Base-by-base conservation (phyloP, 164 flowering plant species). In the Kalanchoe fedtschenkoi region DNA sequence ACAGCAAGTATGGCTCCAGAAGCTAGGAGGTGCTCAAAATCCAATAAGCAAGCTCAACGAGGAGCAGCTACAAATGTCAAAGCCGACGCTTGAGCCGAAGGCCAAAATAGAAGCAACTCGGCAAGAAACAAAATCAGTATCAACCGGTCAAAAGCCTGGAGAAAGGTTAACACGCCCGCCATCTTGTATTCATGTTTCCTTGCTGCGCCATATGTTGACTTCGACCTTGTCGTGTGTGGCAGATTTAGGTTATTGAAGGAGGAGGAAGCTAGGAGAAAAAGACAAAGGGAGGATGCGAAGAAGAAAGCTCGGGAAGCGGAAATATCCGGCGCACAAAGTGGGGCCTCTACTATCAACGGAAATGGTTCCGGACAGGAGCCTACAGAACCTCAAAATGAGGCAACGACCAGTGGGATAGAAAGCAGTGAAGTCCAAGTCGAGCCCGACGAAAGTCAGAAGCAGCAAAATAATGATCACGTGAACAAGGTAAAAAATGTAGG, bases 1-100 rank as follows among this genome's bases (percentile, higher is more conserved):
- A 34, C 98, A 92, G 63, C 92, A 85, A 73, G 80, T 89, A 60
- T 92, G 91, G 91, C 83, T 92, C 68, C 95, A 86, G 62, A 92
- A 87, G 71, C 67, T 84, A 41, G 98, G 98, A 9, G 96, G 96
- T 73, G 93, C 95, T 2, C 79, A 78, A 66, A 77, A 62, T 77
- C 82, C 84, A 8, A 65, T 75, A 26, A 75, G 7, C 35, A 61
- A 77, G 68, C 63, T 78, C 24, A 72, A 26, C 51, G 74, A 75
- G 59, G 81, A 80, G 33, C 63, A 30, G 65, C 37, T 67, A 6
- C 53, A 73, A 47, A 58, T 70, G 59, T 75, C 68, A 68, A 76
- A 74, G 35, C 43, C 82, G 65, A 58, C 29, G 16, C 29, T 70
- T 61, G 75, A 76, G 64, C 63, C 69, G 35, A 68, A 63, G 42